Conservation (phyloP, 2,329 filamentous ascomycete genomes). For the Magnaporthales sp. region DNA sequence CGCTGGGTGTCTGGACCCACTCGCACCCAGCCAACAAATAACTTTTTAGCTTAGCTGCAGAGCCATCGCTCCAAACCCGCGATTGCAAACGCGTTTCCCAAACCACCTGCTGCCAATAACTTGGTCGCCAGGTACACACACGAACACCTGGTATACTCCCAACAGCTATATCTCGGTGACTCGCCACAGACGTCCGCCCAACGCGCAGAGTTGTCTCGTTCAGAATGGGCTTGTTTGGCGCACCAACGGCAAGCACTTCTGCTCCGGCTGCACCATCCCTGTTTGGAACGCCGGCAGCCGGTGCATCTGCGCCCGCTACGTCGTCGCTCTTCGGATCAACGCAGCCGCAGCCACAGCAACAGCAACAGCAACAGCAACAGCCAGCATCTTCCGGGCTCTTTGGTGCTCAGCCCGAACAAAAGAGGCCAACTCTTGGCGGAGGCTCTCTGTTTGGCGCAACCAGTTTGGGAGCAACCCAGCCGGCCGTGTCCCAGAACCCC, state of each 20-base stretch:
- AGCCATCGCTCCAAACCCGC: neutral
- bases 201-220: neutral
- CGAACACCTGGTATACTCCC: neutral
- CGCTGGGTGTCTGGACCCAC: neutral
- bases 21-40: neutral
- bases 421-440: neutral
- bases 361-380: neutral
- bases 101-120: neutral
- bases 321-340: conserved; percentile 11
- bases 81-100: neutral
- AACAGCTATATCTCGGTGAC: neutral
- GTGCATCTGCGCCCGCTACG: conserved; percentile 5
- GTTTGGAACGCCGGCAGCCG: neutral
- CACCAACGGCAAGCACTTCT: neutral
- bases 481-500: neutral
- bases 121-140: neutral
- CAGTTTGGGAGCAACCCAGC: neutral
- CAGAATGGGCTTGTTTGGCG: conserved; percentile 1
- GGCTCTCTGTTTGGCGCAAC: conserved; percentile 9
- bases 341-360: conserved; percentile 1
- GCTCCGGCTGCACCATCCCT: conserved; percentile 1
- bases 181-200: neutral
- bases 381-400: neutral
- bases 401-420: neutral
- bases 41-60: neutral